Conservation (phyloP, 768 basidiomycete genomes). For the Pisolithus sp. region DNA sequence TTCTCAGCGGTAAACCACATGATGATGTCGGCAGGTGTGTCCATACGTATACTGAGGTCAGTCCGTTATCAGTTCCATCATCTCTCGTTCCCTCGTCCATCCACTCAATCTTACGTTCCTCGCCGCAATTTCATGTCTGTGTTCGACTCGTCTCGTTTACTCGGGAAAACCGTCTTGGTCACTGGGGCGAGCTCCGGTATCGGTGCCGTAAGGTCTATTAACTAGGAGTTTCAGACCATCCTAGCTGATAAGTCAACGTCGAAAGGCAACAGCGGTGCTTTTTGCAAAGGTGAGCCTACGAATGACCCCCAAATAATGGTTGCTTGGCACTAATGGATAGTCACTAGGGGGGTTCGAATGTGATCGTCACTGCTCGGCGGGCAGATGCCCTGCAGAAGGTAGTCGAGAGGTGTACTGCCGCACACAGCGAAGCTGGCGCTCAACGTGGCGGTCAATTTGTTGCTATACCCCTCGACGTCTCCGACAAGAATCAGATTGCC, state of each 20-base stretch:
- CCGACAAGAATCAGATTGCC: conserved; percentile 67
- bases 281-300: conserved; percentile 66
- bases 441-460: conserved; percentile 75
- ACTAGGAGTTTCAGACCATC: background rate
- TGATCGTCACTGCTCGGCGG: conserved; percentile 80
- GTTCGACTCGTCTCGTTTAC: conserved; percentile 74
- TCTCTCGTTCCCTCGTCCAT: background rate
- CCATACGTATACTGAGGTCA: too few species aligned
- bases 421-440: conserved; percentile 67
- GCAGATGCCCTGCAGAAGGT: conserved; percentile 67
- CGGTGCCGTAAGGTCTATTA: conserved; percentile 59
- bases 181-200: conserved; percentile 90
- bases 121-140: conserved; percentile 51
- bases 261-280: conserved; percentile 76
- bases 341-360: conserved; percentile 72
- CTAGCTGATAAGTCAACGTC: conserved; percentile 2
- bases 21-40: background rate
- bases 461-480: conserved; percentile 69
- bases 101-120: background rate
- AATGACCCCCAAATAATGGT: too few species aligned
- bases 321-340: too few species aligned
- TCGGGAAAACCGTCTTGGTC: conserved; percentile 80
- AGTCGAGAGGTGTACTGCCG: conserved; percentile 55
- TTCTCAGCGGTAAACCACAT: background rate
- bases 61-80: background rate